Percentiles rank a stretch among this genome's conserved stretches.
Evolutionary conservation across 2,329 filamentous ascomycete species (phyloP).

Genomic region (Gnomoniopsis smithogilvyi): DNA sequence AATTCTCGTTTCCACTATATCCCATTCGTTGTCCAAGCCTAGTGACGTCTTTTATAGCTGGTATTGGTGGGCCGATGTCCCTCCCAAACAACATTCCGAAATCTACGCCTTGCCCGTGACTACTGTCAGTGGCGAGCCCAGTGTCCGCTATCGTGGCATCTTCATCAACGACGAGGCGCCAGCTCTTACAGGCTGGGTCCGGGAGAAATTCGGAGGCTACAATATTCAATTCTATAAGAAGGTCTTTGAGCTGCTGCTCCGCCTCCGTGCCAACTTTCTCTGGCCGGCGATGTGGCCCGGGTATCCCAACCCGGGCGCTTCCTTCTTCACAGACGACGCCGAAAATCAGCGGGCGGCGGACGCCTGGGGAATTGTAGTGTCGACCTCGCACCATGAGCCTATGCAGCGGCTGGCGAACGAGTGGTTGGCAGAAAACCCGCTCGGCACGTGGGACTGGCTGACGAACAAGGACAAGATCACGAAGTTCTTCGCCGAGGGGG

Average conservation of each 20-base stretch:
- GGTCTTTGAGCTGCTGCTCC: slow-evolving; percentile 61
- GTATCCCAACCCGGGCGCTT: slow-evolving; percentile 43
- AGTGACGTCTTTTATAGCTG: slow-evolving; percentile 29
- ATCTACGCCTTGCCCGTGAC: slow-evolving; percentile 48
- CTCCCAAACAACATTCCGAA: slow-evolving; percentile 41
- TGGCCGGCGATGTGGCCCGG: slow-evolving; percentile 66
- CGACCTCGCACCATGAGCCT: slow-evolving; percentile 63
- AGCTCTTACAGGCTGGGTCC: slow-evolving; percentile 34
- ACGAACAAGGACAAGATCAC: slow-evolving; percentile 53
- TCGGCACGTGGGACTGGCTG: slow-evolving; percentile 59
- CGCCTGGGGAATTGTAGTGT: slow-evolving; percentile 61
- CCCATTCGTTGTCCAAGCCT: neutral
- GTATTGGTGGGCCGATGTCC: slow-evolving; percentile 60
- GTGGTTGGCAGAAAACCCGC: slow-evolving; percentile 33
- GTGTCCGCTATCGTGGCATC: slow-evolving; percentile 57
- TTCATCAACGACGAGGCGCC: slow-evolving; percentile 64
- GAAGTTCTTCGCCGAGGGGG: slow-evolving; percentile 55
- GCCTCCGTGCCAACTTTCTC: slow-evolving; percentile 61
- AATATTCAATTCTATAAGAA: slow-evolving; percentile 56
- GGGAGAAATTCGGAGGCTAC: slow-evolving; percentile 13
- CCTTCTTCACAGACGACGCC: slow-evolving; percentile 61
- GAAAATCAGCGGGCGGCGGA: slow-evolving; percentile 57
- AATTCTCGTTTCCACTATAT: too few species aligned
- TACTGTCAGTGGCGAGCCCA: slow-evolving; percentile 49
- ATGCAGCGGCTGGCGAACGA: slow-evolving; percentile 58